Conservation (phyloP, 1,284 basidiomycete species). For the Anthracocystis setariae region DNA sequence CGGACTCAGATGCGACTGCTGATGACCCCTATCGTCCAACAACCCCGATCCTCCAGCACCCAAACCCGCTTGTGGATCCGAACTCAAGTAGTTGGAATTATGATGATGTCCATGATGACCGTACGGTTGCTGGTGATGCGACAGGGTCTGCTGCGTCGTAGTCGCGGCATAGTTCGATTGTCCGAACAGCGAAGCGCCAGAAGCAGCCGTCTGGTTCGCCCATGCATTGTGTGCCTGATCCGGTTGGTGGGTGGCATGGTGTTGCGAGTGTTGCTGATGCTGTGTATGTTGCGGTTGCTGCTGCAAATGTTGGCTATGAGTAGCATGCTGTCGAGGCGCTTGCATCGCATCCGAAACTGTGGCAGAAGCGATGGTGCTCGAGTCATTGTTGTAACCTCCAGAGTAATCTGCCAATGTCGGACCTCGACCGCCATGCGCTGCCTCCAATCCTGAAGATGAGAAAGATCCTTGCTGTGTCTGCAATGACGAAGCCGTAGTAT, state of each 20-base stretch:
- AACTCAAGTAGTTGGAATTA: slow-evolving; percentile 32
- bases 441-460: slow-evolving; percentile 35
- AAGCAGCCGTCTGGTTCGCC: slow-evolving; percentile 28
- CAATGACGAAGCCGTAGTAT: slow-evolving; percentile 21
- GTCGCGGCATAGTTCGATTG: slow-evolving; percentile 26
- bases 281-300: slow-evolving; percentile 16
- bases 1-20: slow-evolving; percentile 39
- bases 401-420: slow-evolving; percentile 36
- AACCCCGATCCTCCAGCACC: slow-evolving; percentile 25
- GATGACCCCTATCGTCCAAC: slow-evolving; percentile 37
- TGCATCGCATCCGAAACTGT: slow-evolving; percentile 28
- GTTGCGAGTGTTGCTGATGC: slow-evolving; percentile 30
- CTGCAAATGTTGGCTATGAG: slow-evolving; percentile 34
- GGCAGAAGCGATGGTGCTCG: slow-evolving; percentile 29
- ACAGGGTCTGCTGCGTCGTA: slow-evolving; percentile 15
- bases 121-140: slow-evolving; percentile 32
- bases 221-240: slow-evolving; percentile 39
- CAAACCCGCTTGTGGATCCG: slow-evolving; percentile 33
- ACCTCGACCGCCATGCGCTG: slow-evolving; percentile 32
- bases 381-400: slow-evolving; percentile 34
- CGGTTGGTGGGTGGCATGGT: slow-evolving; percentile 28
- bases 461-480: slow-evolving; percentile 36
- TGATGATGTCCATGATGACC: slow-evolving; percentile 44
- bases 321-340: slow-evolving; percentile 34
- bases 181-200: slow-evolving; percentile 33